Evolutionary conservation across 352 stramenopile genomes (phyloP), one percentile per base, ranked within the genome.

Genomic region (Pythium dissotocum): DNA sequence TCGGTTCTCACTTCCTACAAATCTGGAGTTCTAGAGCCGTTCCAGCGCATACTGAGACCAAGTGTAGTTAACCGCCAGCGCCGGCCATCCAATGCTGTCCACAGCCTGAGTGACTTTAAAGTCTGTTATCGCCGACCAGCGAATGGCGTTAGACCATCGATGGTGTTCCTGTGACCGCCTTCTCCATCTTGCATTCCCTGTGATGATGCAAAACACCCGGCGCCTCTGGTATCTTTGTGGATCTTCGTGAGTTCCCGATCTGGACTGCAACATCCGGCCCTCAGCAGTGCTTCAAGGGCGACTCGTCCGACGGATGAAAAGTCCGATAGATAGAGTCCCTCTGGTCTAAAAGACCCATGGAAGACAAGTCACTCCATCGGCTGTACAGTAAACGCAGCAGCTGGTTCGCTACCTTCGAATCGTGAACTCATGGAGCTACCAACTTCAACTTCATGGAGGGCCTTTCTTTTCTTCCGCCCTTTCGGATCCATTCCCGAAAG

Each of bases 1-100:
- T 53, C 46, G 21, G n/a, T 53, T 53, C 46, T 53, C 46, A 53
- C 46, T 53, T 53, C 46, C 2, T 5, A 12, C 46, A 16, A 53
- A 30, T 53, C 46, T 53, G 16, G n/a, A 4, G 4, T 53, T 53
- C 24, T 16, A 53, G 46, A 32, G 9, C 21, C 21, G 46, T 53
- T 53, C 46, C 52, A 4, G 5, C 4, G 9, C 54, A 49, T 60
- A 60, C 6, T 32, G 16, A 60, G 5, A 48, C 16, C 13, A 58
- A 38, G 53, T 42, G 30, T 61, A 62, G 18, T 65, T 57, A 70
- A 70, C 64, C 24, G 56, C 52, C 26, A 18, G 28, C 28, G 56
- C 38, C 44, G 21, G 21, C 46, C 46, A 26, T 26, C 46, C 42
- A 49, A 49, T 21, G 18, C 14, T 49, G 42, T 26, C 42, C 38